These are phyloP conservation scores for Penicillium sp. DNA, from an alignment of 2,329 filamentous ascomycete species.

Conservation along the genomic window DNA sequence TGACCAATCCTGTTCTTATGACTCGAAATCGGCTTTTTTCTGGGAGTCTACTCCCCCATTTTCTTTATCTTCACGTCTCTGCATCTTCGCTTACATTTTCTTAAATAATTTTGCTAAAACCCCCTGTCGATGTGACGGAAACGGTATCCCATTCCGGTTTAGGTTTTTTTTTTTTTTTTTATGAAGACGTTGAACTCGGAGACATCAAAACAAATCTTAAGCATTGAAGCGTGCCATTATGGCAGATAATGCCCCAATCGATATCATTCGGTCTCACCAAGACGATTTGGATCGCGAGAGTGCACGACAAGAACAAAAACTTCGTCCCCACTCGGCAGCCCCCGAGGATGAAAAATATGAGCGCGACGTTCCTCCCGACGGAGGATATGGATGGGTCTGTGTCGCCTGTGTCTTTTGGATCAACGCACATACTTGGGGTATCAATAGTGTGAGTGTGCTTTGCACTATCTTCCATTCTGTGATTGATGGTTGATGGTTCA, in stretches of 20 bases:
- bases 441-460: conserved; percentile 59
- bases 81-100: no score
- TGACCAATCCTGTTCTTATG: background rate
- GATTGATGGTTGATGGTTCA: no score
- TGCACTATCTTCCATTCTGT: no score
- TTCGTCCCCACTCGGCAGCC: conserved; percentile 6
- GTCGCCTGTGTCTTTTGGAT: conserved; percentile 57
- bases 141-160: conserved; percentile 9
- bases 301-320: conserved; percentile 9
- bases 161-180: no score
- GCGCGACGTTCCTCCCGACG: conserved; percentile 49
- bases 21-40: background rate
- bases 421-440: conserved; percentile 73
- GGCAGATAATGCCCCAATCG: conserved; percentile 35
- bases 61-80: background rate
- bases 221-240: conserved; percentile 16
- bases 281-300: conserved; percentile 12
- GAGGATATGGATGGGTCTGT: conserved; percentile 65
- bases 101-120: no score
- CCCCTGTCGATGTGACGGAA: conserved; percentile 6
- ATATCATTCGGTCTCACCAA: conserved; percentile 29
- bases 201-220: background rate
- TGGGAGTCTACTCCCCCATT: background rate
- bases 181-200: no score
- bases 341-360: conserved; percentile 32